Conservation (phyloP, 2,329 filamentous ascomycete species). For the Calonectria ilicicola region DNA sequence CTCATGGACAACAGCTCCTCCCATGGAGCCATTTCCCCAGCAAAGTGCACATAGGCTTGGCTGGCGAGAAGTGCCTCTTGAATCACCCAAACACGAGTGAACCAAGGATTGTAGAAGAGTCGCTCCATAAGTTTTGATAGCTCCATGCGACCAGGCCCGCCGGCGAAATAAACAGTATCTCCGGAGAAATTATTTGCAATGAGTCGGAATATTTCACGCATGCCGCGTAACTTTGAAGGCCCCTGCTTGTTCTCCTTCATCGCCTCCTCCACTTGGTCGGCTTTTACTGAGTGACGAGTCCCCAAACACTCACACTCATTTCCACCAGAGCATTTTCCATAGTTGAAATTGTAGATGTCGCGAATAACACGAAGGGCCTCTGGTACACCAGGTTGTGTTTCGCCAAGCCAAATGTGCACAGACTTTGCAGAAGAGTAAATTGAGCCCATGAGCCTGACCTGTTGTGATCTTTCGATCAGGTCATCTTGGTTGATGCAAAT, state of each 20-base stretch:
- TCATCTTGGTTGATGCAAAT: conserved; percentile 39
- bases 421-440: conserved; percentile 24
- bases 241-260: not conserved
- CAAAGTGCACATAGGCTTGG: conserved; percentile 14
- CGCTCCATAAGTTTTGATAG: conserved; percentile 30
- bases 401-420: conserved; percentile 31
- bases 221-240: conserved; percentile 13
- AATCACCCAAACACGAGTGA: conserved; percentile 28
- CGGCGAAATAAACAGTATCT: conserved; percentile 30
- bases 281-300: conserved; percentile 13
- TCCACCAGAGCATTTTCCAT: conserved; percentile 5
- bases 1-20: conserved; percentile 28
- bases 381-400: conserved; percentile 12
- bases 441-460: conserved; percentile 31
- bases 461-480: conserved; percentile 29
- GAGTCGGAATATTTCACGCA: conserved; percentile 28
- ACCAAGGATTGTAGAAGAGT: conserved; percentile 32
- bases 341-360: conserved; percentile 31
- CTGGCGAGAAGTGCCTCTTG: conserved; percentile 30
- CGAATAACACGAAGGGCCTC: conserved; percentile 21
- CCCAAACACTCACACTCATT: conserved; percentile 9
- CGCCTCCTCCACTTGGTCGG: not conserved
- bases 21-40: not conserved
- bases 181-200: conserved; percentile 15
- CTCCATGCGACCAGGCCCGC: conserved; percentile 25